A percentile compares a stretch with the other conserved stretches of the same genome.
Conservation (phyloP, 2,329 filamentous ascomycete species). For the Thyridium curvatum region DNA sequence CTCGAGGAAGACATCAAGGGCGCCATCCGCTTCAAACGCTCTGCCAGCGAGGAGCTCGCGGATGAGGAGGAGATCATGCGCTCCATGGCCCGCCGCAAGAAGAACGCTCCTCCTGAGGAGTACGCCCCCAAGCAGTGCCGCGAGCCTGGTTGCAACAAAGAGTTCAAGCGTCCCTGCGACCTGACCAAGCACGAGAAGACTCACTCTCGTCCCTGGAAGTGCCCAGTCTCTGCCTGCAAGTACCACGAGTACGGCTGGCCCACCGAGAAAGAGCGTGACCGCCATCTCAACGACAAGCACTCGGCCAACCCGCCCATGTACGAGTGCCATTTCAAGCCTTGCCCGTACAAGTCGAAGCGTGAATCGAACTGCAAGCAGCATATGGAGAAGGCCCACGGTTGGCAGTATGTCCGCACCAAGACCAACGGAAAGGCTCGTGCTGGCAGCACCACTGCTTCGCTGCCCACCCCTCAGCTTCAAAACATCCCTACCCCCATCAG, state of each 20-base stretch:
- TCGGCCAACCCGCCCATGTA: constrained; percentile 72
- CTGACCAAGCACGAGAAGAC: constrained; percentile 98
- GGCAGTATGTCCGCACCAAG: constrained; percentile 88
- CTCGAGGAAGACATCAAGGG: constrained; percentile 40
- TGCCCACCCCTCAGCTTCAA: constrained; percentile 53
- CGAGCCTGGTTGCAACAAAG: constrained; percentile 72
- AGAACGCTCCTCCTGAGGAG: constrained; percentile 82
- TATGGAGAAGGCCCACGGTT: constrained; percentile 95
- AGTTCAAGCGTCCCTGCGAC: constrained; percentile 96
- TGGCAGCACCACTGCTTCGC: constrained; percentile 31
- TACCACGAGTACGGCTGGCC: constrained; percentile 89
- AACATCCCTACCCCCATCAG: constrained; percentile 58
- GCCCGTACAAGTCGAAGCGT: constrained; percentile 90
- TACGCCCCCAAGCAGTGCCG: constrained; percentile 73
- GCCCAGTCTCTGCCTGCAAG: constrained; percentile 74
- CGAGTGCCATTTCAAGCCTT: constrained; percentile 75
- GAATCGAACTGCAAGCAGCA: constrained; percentile 98
- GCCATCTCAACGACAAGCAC: constrained; percentile 96
- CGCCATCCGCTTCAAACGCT: constrained; percentile 55
- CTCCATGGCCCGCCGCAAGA: constrained; percentile 94
- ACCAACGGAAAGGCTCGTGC: constrained; percentile 67
- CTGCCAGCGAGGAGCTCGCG: constrained; percentile 61
- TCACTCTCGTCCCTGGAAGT: constrained; percentile 95
- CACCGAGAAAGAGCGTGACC: constrained; percentile 94
- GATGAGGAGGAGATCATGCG: constrained; percentile 80